Evolutionary conservation across 768 basidiomycete species (phyloP).

Genomic region (Xerocomus potaroensis): DNA sequence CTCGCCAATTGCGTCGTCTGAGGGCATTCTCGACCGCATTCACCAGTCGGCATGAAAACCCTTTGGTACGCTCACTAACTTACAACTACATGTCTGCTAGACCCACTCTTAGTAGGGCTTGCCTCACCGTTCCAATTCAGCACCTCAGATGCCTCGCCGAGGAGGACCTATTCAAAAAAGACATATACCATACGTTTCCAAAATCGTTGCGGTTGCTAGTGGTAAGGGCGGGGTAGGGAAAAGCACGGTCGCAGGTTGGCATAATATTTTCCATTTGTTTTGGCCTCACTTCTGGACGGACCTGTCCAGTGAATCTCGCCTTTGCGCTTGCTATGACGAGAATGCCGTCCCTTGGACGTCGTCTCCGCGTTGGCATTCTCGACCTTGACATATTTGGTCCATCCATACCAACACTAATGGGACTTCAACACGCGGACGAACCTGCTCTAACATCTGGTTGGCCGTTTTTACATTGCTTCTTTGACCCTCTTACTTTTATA

Average conservation of each 20-base stretch:
- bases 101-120: constrained; percentile 31
- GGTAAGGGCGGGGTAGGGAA: constrained; percentile 98
- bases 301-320: constrained; percentile 68
- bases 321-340: constrained; percentile 58
- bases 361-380: constrained; percentile 75
- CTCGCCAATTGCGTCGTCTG: neutral
- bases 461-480: constrained; percentile 15
- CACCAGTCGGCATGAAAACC: constrained; percentile 45
- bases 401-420: constrained; percentile 90
- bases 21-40: constrained; percentile 18
- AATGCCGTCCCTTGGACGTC: constrained; percentile 28
- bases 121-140: constrained; percentile 29
- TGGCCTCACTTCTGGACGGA: constrained; percentile 7
- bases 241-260: constrained; percentile 83
- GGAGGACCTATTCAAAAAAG: constrained; percentile 51
- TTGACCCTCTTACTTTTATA: neutral
- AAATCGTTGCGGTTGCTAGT: constrained; percentile 80
- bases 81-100: constrained; percentile 1
- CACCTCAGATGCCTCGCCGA: constrained; percentile 60
- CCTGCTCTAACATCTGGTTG: constrained; percentile 69
- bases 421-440: constrained; percentile 72
- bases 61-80: constrained; percentile 39
- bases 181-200: constrained; percentile 67
- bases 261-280: neutral
- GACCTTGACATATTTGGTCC: constrained; percentile 97